A percentile compares a stretch with the other conserved stretches of the same genome.
Evolutionary conservation across 176 grass and related monocot genomes (phyloP).

Genomic region (Phragmites australis): DNA sequence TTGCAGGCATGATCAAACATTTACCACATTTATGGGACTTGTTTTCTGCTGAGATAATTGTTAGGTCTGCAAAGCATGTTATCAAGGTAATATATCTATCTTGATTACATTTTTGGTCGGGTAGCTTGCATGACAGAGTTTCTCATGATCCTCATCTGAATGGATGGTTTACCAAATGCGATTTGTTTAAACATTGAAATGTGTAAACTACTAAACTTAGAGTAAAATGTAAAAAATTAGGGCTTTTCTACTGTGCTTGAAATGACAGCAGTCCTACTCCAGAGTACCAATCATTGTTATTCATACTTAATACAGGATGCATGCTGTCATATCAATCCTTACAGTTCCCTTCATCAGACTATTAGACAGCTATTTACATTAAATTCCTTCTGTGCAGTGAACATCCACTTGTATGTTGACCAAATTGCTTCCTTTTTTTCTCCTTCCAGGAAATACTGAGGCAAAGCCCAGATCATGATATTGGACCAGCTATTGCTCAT

Average conservation of each 20-base stretch:
- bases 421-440: conserved; percentile 15
- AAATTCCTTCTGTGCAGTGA: neutral
- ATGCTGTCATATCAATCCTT: neutral
- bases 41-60: conserved; percentile 76
- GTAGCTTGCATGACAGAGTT: neutral
- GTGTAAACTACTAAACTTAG: neutral
- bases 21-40: conserved; percentile 81
- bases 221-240: neutral
- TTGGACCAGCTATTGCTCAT: conserved; percentile 76
- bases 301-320: neutral
- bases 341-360: neutral
- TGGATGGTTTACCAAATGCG: neutral
- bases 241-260: neutral
- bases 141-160: neutral
- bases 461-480: conserved; percentile 76
- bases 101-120: too few species aligned
- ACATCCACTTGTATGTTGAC: conserved; percentile 17
- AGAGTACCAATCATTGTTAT: neutral
- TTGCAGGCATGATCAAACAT: conserved; percentile 81
- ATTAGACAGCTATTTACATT: neutral
- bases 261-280: neutral
- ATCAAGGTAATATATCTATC: conserved; percentile 65
- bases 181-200: neutral
- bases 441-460: conserved; percentile 77
- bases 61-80: conserved; percentile 92